These are phyloP conservation scores for Fusarium veterinarium DNA, from an alignment of 2,329 filamentous ascomycete species.

Conservation along the genomic window DNA sequence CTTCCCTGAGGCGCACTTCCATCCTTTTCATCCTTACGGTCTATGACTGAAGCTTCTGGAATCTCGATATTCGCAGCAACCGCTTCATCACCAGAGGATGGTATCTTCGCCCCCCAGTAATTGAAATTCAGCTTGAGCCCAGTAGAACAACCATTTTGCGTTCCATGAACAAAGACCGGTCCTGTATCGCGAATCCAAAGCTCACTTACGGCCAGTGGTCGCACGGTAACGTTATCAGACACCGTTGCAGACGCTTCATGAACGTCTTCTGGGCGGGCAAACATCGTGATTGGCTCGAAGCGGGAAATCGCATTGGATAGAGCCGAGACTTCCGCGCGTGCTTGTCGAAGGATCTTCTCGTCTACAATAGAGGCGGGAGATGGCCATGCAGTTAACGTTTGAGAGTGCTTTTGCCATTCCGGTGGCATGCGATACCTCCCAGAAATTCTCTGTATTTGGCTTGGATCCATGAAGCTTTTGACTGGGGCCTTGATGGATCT, in stretches of 20 bases:
- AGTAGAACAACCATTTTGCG: not conserved
- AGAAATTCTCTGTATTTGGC: not conserved
- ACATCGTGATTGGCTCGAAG: conserved; percentile 45
- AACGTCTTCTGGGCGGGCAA: conserved; percentile 15
- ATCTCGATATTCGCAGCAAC: conserved; percentile 14
- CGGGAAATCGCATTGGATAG: conserved; percentile 42
- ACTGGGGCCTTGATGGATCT: not conserved
- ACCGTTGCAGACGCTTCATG: conserved; percentile 1
- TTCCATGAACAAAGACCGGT: conserved; percentile 36
- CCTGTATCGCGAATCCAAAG: conserved; percentile 48
- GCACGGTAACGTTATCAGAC: conserved; percentile 3
- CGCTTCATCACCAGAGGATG: conserved; percentile 7
- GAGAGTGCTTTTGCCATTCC: conserved; percentile 26
- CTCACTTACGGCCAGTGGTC: conserved; percentile 19
- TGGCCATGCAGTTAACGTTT: conserved; percentile 31
- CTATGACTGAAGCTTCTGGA: not conserved
- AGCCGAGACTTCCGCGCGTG: conserved; percentile 38
- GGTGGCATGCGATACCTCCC: conserved; percentile 13
- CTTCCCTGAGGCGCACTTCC: not conserved
- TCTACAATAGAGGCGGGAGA: conserved; percentile 9
- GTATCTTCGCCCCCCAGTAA: conserved; percentile 43
- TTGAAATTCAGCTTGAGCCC: conserved; percentile 47
- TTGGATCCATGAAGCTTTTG: not conserved
- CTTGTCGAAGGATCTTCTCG: not conserved
- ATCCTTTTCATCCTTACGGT: not conserved